Conservation (phyloP, 1,139 yeast species). For the Suhomyces bribrorum region DNA sequence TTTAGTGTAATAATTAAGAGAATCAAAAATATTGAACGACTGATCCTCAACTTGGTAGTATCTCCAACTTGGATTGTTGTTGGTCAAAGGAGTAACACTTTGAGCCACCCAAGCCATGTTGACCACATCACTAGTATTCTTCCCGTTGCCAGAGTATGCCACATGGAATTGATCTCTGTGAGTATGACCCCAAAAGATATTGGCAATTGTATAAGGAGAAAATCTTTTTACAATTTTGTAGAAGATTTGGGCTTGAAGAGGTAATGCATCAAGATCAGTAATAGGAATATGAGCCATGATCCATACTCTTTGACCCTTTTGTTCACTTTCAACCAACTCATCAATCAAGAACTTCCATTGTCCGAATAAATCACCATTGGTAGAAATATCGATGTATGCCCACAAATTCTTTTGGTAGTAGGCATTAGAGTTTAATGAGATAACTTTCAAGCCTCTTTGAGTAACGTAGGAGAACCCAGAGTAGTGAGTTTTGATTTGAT, state of each 20-base stretch:
- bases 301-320: conserved; percentile 65
- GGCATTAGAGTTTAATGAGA: conserved; percentile 65
- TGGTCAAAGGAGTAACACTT: conserved; percentile 60
- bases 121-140: conserved; percentile 45
- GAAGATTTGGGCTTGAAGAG: conserved; percentile 60
- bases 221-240: conserved; percentile 63
- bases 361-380: conserved; percentile 64
- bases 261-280: conserved; percentile 55
- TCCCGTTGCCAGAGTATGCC: conserved; percentile 44
- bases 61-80: conserved; percentile 69
- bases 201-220: conserved; percentile 69
- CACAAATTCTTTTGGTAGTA: conserved; percentile 68
- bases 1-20: conserved; percentile 55
- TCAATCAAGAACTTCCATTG: conserved; percentile 61
- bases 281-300: conserved; percentile 69
- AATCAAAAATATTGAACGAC: conserved; percentile 62
- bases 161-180: conserved; percentile 69
- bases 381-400: conserved; percentile 54
- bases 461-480: conserved; percentile 65
- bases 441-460: conserved; percentile 57
- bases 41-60: conserved; percentile 67
- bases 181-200: conserved; percentile 70
- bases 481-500: conserved; percentile 45
- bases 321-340: conserved; percentile 61
- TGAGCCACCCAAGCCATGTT: conserved; percentile 62